Base-by-base conservation (phyloP, 768 basidiomycete species). In the Imleria badia region DNA sequence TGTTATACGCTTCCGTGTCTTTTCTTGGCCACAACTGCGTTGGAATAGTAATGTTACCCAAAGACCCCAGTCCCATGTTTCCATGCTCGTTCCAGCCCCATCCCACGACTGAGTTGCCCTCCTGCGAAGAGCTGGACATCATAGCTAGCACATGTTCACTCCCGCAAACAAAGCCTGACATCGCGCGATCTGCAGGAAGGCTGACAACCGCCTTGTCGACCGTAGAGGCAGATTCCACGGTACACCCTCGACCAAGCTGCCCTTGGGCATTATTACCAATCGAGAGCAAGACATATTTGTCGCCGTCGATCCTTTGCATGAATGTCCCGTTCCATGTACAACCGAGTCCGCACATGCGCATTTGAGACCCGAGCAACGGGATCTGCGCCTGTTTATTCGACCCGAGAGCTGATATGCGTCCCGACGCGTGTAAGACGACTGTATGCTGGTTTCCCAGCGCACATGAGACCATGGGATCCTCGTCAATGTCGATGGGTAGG, bases 81-180 rank as follows among this genome's bases (percentile, higher is more conserved):
- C 96, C 96, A 66, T 98, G 96, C 69, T 98, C 96, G 69, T 98
- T 98, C 95, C 96, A 98, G 0, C 96, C 96, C 91, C 95, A 97
- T 0, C 84, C 90, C 82, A 84, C 90, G 0, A 94, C 79, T 10
- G 54, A 42, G 22, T 48, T 29, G 5, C 39, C 33, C 58, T 81
- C 79, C 1, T 61, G 58, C 13, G 40, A 31, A 23, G 51, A 41
- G n/a, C 40, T 48, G 5, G 58, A 47, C 47, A 55, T 52, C 2
- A 76, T 60, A 17, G 71, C 71, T 10, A 97, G 71, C 4, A 91
- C 81, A 70, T 98, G 94, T 69, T 98, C 95, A 61, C 89, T 92
- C 19, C 94, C 94, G 52, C 88, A 90, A 0, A 80, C 81, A 14
- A 95, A 48, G 22, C 19, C 55, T 33, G 78, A 70, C 39, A 61